Percentiles rank a stretch among this genome's conserved stretches.
phyloP scores from a whole-genome alignment of 2,329 filamentous ascomycete genomes.

The Aureobasidium sp. region DNA sequence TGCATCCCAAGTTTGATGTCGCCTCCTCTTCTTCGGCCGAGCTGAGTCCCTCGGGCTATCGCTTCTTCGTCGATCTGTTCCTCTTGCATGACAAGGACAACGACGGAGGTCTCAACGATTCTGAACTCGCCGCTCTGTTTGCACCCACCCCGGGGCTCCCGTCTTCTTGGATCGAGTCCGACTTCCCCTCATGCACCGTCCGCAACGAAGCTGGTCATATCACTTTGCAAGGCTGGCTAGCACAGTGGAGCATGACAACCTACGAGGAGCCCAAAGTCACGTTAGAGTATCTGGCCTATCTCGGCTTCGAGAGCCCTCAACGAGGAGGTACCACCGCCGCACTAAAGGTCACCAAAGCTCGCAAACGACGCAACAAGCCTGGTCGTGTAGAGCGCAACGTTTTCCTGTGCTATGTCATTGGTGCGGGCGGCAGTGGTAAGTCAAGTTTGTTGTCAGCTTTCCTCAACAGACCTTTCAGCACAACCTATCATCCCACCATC shows the following conservation, averaged over 20 bases:
- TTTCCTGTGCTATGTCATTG: conserved; percentile 86
- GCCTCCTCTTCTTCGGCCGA: conserved; percentile 89
- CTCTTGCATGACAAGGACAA: conserved; percentile 95
- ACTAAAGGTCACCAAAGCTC: conserved; percentile 84
- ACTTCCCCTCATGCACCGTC: conserved; percentile 88
- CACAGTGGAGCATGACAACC: conserved; percentile 99
- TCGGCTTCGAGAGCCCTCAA: conserved; percentile 81
- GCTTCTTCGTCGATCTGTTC: conserved; percentile 96
- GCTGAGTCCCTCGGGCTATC: conserved; percentile 86
- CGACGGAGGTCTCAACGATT: conserved; percentile 83
- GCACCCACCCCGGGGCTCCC: conserved; percentile 88
- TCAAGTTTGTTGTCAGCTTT: conserved; percentile 87
- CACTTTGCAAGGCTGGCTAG: conserved; percentile 93
- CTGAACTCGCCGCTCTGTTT: conserved; percentile 79
- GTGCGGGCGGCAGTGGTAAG: conserved; percentile 80
- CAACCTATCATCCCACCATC: conserved; percentile 85
- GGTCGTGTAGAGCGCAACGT: conserved; percentile 90
- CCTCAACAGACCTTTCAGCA: conserved; percentile 77
- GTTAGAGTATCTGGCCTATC: conserved; percentile 88
- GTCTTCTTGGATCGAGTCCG: conserved; percentile 76
- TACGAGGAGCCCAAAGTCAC: conserved; percentile 94
- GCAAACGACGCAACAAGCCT: conserved; percentile 74
- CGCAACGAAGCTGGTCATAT: conserved; percentile 93
- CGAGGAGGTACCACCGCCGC: conserved; percentile 71
- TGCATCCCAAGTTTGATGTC: conserved; percentile 91